Percentiles rank a stretch among this genome's conserved stretches.
These are phyloP conservation scores for Globisporangium splendens DNA, from an alignment of 352 stramenopile genomes.

Conservation along the genomic window DNA sequence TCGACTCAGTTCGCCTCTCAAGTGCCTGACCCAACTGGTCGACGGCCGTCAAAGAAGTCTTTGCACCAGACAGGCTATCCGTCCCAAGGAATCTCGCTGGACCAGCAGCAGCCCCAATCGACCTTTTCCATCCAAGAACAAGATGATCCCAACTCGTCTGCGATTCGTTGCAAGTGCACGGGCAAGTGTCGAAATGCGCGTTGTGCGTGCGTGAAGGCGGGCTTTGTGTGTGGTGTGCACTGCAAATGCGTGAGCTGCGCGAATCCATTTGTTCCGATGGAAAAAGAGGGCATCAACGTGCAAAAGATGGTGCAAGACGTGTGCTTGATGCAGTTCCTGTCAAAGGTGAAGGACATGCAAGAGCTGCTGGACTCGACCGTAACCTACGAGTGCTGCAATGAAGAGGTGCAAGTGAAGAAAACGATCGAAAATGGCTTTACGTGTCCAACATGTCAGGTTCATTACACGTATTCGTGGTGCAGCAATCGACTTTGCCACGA, in stretches of 20 bases:
- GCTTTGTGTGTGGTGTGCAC: conserved; percentile 68
- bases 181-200: conserved; percentile 81
- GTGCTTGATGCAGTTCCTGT: conserved; percentile 81
- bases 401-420: conserved; percentile 61
- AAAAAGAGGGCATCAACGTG: conserved; percentile 60
- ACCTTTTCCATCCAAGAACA: conserved; percentile 22
- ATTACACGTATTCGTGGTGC: conserved; percentile 83
- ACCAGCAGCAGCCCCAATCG: conserved; percentile 1
- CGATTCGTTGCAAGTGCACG: conserved; percentile 73
- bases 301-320: conserved; percentile 62
- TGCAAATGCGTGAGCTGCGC: conserved; percentile 79
- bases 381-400: conserved; percentile 54
- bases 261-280: conserved; percentile 80
- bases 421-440: conserved; percentile 57
- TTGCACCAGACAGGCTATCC: conserved; percentile 38
- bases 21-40: conserved; percentile 52
- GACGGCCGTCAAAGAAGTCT: conserved; percentile 64
- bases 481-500: conserved; percentile 71
- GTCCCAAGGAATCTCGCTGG: background rate
- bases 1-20: conserved; percentile 40
- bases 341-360: conserved; percentile 82
- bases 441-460: conserved; percentile 49
- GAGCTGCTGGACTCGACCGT: conserved; percentile 73
- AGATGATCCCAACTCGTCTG: conserved; percentile 18
- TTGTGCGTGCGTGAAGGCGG: conserved; percentile 77